Conservation (phyloP, 192 early-diverging fungal species). For the Martensiomyces pterosporus region DNA sequence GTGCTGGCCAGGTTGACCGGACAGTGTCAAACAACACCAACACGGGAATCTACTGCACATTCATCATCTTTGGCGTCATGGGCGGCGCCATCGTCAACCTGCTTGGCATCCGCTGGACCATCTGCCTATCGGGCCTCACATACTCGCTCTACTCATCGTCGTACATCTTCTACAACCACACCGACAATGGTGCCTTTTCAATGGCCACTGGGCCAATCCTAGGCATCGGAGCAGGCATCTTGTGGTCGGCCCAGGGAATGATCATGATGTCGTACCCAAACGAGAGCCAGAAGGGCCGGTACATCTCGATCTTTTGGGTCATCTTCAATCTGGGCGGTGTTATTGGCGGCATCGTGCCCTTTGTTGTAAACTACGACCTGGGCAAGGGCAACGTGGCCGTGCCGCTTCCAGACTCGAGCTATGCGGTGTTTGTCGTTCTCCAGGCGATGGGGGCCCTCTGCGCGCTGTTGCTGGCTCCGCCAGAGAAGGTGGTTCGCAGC, state of each 20-base stretch:
- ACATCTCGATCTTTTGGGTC: conserved; percentile 78
- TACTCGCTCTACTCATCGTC: conserved; percentile 75
- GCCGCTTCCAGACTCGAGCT: conserved; percentile 62
- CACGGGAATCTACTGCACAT: conserved; percentile 69
- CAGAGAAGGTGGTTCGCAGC: conserved; percentile 58
- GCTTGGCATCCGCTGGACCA: conserved; percentile 65
- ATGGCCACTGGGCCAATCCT: conserved; percentile 68
- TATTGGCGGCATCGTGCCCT: conserved; percentile 68
- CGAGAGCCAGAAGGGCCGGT: conserved; percentile 74
- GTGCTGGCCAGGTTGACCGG: conserved; percentile 59
- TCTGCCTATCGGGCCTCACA: conserved; percentile 58
- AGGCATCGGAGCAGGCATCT: conserved; percentile 72
- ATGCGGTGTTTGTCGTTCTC: conserved; percentile 67
- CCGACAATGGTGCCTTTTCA: conserved; percentile 55
- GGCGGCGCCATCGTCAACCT: conserved; percentile 77
- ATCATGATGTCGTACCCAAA: conserved; percentile 80
- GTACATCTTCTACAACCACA: conserved; percentile 61
- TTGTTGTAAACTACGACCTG: conserved; percentile 57
- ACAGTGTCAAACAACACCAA: conserved; percentile 64
- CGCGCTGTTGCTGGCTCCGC: conserved; percentile 57
- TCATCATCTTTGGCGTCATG: conserved; percentile 68
- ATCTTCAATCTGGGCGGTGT: conserved; percentile 74
- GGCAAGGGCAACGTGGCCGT: too few relatives aligned
- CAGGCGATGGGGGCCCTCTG: conserved; percentile 60
- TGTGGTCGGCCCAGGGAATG: conserved; percentile 66